phyloP scores from a whole-genome alignment of 2,329 filamentous ascomycete genomes.

The Calonectria multiphialidica region DNA sequence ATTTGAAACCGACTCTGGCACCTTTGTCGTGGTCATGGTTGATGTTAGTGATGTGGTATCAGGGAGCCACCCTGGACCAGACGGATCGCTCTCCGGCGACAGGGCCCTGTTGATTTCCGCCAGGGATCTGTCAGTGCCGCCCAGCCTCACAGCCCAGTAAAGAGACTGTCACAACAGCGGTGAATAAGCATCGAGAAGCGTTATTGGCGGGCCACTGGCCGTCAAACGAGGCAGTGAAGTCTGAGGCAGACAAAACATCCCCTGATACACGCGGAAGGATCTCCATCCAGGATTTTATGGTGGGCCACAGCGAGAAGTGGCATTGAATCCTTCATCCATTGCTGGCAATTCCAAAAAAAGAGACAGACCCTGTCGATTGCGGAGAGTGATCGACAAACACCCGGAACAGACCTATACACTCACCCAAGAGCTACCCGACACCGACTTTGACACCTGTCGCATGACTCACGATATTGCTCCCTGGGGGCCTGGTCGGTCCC shows the following conservation, averaged over 20 bases:
- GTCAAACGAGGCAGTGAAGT: constrained; percentile 22
- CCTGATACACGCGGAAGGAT: constrained; percentile 16
- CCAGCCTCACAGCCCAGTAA: constrained; percentile 9
- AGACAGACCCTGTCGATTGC: constrained; percentile 25
- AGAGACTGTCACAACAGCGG: constrained; percentile 9
- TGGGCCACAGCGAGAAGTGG: constrained; percentile 17
- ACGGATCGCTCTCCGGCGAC: constrained; percentile 1
- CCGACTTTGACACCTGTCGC: constrained; percentile 26
- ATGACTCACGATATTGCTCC: constrained; percentile 26
- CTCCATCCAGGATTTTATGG: constrained; percentile 18
- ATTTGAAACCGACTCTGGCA: background rate
- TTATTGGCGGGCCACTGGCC: background rate
- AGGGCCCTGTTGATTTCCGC: background rate
- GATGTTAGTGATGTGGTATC: constrained; percentile 6
- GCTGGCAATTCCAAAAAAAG: constrained; percentile 8
- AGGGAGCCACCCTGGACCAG: background rate
- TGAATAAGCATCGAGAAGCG: background rate
- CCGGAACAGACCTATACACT: constrained; percentile 22
- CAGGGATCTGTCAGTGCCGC: constrained; percentile 11
- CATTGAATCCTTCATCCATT: background rate
- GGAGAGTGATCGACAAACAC: constrained; percentile 33
- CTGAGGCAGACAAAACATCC: constrained; percentile 15
- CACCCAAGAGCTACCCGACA: constrained; percentile 18
- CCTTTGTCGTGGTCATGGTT: constrained; percentile 10
- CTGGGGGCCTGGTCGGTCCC: constrained; percentile 32